phyloP scores from a whole-genome alignment of 2,329 filamentous ascomycete species.

The Domatiomyces globalis region DNA sequence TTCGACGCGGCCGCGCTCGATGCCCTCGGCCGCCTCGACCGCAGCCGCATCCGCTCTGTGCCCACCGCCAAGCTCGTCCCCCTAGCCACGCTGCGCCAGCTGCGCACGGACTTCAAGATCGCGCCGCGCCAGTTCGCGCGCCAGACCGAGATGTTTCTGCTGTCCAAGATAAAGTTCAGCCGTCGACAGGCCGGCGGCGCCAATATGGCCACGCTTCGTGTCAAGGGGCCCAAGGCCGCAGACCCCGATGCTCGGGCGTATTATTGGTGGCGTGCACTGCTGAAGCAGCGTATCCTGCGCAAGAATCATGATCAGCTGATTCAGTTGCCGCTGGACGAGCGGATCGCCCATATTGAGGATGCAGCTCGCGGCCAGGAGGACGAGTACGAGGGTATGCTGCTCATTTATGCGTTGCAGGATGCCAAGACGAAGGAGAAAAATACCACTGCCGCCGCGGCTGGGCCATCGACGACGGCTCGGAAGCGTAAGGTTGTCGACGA shows the following conservation, averaged over 20 bases:
- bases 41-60: constrained; percentile 26
- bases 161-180: constrained; percentile 39
- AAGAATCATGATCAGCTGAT: constrained; percentile 45
- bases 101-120: constrained; percentile 44
- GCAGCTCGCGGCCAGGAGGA: constrained; percentile 44
- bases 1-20: constrained; percentile 25
- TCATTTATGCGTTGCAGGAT: constrained; percentile 24
- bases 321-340: constrained; percentile 44
- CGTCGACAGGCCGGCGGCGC: constrained; percentile 35
- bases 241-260: constrained; percentile 45
- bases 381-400: constrained; percentile 44
- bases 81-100: constrained; percentile 32
- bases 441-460: constrained; percentile 19
- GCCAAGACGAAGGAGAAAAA: constrained; percentile 17
- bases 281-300: constrained; percentile 49
- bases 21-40: constrained; percentile 22
- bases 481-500: constrained; percentile 21
- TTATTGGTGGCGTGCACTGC: constrained; percentile 51
- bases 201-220: constrained; percentile 38
- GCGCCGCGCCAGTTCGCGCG: constrained; percentile 47
- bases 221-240: constrained; percentile 31
- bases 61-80: constrained; percentile 43
- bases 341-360: constrained; percentile 45
- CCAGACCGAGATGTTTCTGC: constrained; percentile 48
- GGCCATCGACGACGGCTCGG: constrained; percentile 13